Base-by-base conservation (phyloP, 495 filamentous ascomycete species). In the Penicillium robsamsonii region DNA sequence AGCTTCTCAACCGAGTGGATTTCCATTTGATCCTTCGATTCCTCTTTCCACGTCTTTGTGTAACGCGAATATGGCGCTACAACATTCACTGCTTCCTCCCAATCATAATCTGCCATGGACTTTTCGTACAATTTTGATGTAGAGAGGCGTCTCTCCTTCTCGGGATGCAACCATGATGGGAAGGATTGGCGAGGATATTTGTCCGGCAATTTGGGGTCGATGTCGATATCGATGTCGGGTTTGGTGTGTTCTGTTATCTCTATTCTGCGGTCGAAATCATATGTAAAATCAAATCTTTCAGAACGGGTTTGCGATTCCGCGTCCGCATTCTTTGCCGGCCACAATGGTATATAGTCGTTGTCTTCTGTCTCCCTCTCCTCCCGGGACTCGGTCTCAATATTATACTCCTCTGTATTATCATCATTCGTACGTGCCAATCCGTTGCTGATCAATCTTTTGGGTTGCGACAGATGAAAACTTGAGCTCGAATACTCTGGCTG, bases 1-100 rank as follows among this genome's bases (percentile, higher is more conserved):
- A 88, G 71, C 35, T 59, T 56, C 41, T 68, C 53, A 7, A 86
- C 72, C 5, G 71, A 65, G 2, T 58, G 62, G 41, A 59, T 61
- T 3, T 74, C 66, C 10, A 62, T 51, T 9, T 52, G 57, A 61
- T 67, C 63, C 37, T 40, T 53, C 27, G 50, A 52, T 0, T 42
- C 43, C 20, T 62, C 57, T 55, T 17, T 54, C 24, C 58, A 29
- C 40, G 24, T 12, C 55, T 55, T 54, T 0, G 30, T 17, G 9
- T 41, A 33, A 22, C 15, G 53, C 7, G 42, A 27, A 54, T 29
- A 56, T 29, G 65, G 57, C 3, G 60, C 22, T 17, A 68, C 31
- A 8, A 50, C 45, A 20, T 63, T 48, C 40, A 65, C 49, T 6
- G 60, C 59, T 31, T 59, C 45, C 12, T 58, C 22, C 62, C 57